These are phyloP conservation scores for Trichoderma sp. DNA, from an alignment of 2,329 filamentous ascomycete genomes.

Conservation along the genomic window DNA sequence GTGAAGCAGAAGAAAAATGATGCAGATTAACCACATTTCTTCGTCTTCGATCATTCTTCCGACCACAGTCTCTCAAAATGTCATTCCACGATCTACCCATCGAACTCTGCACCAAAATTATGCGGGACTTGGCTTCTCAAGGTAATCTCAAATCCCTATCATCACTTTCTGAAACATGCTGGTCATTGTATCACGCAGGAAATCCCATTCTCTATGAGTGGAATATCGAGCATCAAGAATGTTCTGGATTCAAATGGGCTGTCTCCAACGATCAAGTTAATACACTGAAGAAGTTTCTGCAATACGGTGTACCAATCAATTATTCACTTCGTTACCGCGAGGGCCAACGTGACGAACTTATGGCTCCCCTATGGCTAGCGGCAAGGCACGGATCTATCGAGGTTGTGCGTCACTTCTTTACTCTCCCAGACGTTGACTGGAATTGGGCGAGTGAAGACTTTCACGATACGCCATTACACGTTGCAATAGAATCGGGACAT, in stretches of 20 bases:
- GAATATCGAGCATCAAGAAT: neutral
- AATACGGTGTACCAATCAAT: neutral
- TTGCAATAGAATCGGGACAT: neutral
- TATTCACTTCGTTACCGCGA: neutral
- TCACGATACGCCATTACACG: neutral
- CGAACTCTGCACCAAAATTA: neutral
- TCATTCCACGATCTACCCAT: neutral
- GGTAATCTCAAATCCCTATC: neutral
- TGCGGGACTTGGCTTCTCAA: neutral
- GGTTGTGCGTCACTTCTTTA: neutral
- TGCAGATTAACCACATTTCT: too few relatives aligned
- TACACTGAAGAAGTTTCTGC: neutral
- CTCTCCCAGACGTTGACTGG: neutral
- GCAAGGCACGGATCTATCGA: neutral
- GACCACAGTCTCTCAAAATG: neutral
- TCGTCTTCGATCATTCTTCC: neutral
- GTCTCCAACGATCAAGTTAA: neutral
- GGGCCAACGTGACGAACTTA: neutral
- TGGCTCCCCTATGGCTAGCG: neutral
- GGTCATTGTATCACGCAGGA: neutral
- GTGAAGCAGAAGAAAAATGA: neutral
- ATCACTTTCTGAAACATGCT: neutral
- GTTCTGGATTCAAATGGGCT: neutral
- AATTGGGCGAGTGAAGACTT: neutral
- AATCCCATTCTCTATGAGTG: neutral